A percentile compares a stretch with the other conserved stretches of the same genome.
These are phyloP conservation scores for Chlorokybus atmophyticus DNA, from an alignment of 139 green algal genomes.

Conservation along the genomic window DNA sequence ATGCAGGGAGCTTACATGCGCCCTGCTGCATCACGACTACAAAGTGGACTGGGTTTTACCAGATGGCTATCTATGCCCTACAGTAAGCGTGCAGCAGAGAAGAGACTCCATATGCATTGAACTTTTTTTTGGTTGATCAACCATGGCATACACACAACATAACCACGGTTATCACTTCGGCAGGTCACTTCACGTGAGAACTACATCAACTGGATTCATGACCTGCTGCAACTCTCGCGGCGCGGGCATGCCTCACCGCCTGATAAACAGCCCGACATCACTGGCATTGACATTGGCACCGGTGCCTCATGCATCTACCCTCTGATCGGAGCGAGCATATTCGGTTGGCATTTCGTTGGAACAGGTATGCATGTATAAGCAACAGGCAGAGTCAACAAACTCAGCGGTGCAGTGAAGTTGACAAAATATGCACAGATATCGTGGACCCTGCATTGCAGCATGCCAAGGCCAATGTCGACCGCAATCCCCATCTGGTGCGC, in stretches of 20 bases:
- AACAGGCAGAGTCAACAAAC: too few relatives aligned
- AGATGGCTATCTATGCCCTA: conserved; percentile 57
- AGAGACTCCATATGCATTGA: neutral
- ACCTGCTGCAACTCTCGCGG: conserved; percentile 60
- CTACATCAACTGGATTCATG: conserved; percentile 85
- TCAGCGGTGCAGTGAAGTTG: too few relatives aligned
- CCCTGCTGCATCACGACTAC: conserved; percentile 50
- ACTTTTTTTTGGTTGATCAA: neutral
- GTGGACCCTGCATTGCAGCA: conserved; percentile 40
- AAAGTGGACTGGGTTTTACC: conserved; percentile 55
- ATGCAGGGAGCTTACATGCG: conserved; percentile 50
- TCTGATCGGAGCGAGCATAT: conserved; percentile 66
- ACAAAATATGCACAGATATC: conserved; percentile 52
- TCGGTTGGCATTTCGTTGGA: conserved; percentile 71
- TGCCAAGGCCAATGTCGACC: conserved; percentile 35
- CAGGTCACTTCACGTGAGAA: conserved; percentile 69
- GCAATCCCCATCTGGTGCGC: conserved; percentile 67
- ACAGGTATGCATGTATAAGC: conserved; percentile 20
- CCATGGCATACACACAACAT: too few relatives aligned
- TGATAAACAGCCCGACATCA: neutral
- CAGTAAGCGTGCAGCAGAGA: conserved; percentile 3
- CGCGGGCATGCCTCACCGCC: neutral
- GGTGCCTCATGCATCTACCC: conserved; percentile 89
- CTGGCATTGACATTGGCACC: conserved; percentile 76
- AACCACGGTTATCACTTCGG: too few relatives aligned